Evolutionary conservation across 768 basidiomycete species (phyloP).

Genomic region (Leccinellum albellum): DNA sequence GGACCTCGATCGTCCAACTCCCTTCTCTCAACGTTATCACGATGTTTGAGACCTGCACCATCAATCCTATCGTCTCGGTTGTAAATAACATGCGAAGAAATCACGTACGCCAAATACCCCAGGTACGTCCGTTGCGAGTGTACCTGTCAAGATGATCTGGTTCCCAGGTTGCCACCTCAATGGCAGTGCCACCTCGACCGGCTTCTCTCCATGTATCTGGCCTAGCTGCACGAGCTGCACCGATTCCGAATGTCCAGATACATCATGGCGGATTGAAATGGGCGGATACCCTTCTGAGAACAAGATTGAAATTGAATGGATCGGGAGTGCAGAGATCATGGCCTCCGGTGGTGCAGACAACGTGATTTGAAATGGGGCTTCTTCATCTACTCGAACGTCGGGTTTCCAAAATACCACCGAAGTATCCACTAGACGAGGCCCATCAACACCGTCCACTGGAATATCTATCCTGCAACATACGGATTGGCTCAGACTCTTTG

Average conservation of each 20-base stretch:
- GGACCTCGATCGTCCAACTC: constrained; percentile 63
- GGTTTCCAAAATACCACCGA: constrained; percentile 68
- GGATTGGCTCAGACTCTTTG: constrained; percentile 56
- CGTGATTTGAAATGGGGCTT: constrained; percentile 71
- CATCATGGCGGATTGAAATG: constrained; percentile 47
- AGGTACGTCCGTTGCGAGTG: constrained; percentile 48
- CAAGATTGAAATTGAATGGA: constrained; percentile 42
- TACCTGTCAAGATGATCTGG: constrained; percentile 58
- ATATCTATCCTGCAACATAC: constrained; percentile 38
- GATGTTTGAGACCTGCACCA: constrained; percentile 30
- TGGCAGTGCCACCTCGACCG: constrained; percentile 24
- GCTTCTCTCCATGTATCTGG: constrained; percentile 39
- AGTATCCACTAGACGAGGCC: constrained; percentile 53
- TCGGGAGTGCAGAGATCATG: constrained; percentile 53
- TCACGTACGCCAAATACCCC: constrained; percentile 50
- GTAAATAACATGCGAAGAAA: not conserved
- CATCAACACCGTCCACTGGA: constrained; percentile 4
- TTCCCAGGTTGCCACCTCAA: constrained; percentile 58
- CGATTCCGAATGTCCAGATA: constrained; percentile 8
- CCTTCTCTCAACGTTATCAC: not conserved
- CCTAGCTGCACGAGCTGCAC: constrained; percentile 38
- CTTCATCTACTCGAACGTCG: constrained; percentile 56
- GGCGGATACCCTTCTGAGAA: constrained; percentile 52
- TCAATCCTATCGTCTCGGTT: not conserved
- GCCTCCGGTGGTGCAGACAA: constrained; percentile 50